These are phyloP conservation scores for Boletellus sp. DNA, from an alignment of 768 basidiomycete genomes.

Conservation along the genomic window DNA sequence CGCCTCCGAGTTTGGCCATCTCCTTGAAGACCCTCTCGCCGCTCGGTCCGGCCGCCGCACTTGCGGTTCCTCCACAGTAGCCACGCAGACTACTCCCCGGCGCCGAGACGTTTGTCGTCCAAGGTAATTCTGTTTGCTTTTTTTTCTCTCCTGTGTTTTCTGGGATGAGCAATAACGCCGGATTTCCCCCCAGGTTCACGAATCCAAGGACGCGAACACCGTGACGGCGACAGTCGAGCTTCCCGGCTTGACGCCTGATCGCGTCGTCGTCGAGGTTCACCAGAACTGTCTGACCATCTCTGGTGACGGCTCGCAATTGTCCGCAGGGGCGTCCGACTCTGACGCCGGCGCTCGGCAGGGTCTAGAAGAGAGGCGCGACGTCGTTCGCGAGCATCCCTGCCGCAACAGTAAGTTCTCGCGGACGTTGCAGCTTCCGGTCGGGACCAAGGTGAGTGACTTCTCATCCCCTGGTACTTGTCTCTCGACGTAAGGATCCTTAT, in stretches of 20 bases:
- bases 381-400: constrained; percentile 42
- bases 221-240: constrained; percentile 58
- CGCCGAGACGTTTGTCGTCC: no score
- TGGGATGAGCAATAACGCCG: no score
- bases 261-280: constrained; percentile 50
- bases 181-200: no score
- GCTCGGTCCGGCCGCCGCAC: constrained; percentile 9
- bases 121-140: no score
- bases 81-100: no score
- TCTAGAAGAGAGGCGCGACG: no score
- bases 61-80: no score
- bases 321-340: no score
- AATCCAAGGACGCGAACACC: constrained; percentile 40
- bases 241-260: constrained; percentile 49
- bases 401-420: constrained; percentile 52
- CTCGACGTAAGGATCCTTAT: no score
- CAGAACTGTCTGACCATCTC: constrained; percentile 49
- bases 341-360: no score
- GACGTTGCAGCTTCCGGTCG: constrained; percentile 44
- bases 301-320: constrained; percentile 47
- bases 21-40: constrained; percentile 38
- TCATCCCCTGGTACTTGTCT: no score
- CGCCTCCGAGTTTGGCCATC: constrained; percentile 41
- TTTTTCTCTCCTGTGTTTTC: neutral
- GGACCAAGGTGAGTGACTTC: constrained; percentile 39